Conservation (phyloP, 495 filamentous ascomycete species). For the Cryomyces minteri region DNA sequence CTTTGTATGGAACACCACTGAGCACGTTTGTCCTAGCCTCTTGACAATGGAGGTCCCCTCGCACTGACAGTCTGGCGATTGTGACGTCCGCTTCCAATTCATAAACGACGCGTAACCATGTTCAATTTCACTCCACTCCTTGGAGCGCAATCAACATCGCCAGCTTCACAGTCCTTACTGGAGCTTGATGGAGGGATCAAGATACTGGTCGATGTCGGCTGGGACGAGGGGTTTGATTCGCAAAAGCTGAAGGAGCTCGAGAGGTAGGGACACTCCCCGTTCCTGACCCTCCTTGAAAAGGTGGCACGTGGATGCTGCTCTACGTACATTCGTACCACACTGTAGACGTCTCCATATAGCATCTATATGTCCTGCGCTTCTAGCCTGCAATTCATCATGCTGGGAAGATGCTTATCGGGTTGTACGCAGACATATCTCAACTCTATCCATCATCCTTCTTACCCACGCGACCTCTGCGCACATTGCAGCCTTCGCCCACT, state of each 20-base stretch:
- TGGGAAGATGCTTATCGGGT: neutral
- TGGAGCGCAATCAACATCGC: conserved; percentile 71
- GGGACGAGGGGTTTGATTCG: conserved; percentile 79
- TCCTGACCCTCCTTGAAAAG: no score
- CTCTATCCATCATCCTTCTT: conserved; percentile 82
- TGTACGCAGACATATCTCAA: conserved; percentile 54
- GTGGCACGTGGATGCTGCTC: no score
- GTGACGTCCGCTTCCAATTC: no score
- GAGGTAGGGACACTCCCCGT: conserved; percentile 36
- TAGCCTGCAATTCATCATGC: neutral
- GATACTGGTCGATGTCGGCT: conserved; percentile 84
- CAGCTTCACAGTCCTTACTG: conserved; percentile 81
- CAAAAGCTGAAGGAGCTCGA: conserved; percentile 70
- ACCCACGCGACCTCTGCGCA: conserved; percentile 85
- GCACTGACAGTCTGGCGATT: no score
- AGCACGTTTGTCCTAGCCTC: no score
- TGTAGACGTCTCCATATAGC: no score
- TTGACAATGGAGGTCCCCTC: no score
- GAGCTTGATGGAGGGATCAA: conserved; percentile 96
- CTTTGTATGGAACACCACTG: no score
- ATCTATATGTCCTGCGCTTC: no score
- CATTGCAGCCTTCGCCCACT: conserved; percentile 86
- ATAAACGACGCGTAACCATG: conserved; percentile 30
- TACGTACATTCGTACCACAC: no score
- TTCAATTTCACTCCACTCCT: conserved; percentile 89